Percentiles rank a stretch among this genome's conserved stretches.
phyloP scores from a whole-genome alignment of 768 basidiomycete species.

The Cystofilobasidium capitatum region DNA sequence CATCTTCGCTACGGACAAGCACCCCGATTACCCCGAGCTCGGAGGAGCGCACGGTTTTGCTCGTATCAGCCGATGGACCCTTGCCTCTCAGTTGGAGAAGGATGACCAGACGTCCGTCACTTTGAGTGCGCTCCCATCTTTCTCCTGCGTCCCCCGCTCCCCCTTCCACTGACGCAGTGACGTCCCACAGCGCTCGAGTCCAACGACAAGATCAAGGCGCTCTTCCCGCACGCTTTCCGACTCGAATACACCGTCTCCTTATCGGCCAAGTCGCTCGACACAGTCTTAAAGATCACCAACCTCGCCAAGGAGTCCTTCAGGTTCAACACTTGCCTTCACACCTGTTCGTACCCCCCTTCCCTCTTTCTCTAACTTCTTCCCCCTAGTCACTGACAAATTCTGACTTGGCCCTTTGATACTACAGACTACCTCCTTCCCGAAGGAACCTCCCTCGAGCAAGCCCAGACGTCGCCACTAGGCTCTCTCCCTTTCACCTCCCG shows the following conservation, averaged over 20 bases:
- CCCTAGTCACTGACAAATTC: not conserved
- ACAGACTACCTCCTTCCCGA: conserved; percentile 18
- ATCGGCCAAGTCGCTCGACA: not conserved
- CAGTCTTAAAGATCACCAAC: conserved; percentile 7
- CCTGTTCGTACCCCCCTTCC: not conserved
- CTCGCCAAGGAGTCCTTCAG: not conserved
- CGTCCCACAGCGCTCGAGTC: conserved; percentile 10
- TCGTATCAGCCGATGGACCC: conserved; percentile 1
- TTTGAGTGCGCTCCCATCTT: not conserved
- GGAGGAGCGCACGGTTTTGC: conserved; percentile 13
- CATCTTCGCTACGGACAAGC: conserved; percentile 19
- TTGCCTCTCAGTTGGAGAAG: not conserved
- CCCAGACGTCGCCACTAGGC: not conserved
- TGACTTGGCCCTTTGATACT: no score
- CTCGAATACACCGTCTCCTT: conserved; percentile 7
- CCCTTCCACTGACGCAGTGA: not conserved
- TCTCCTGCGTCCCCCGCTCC: no score
- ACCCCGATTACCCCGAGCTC: conserved; percentile 15
- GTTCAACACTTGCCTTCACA: conserved; percentile 14
- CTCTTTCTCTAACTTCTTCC: not conserved
- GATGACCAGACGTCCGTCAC: not conserved
- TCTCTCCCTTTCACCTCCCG: conserved; percentile 4
- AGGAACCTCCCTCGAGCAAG: not conserved
- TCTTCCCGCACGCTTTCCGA: conserved; percentile 7
- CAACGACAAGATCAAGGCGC: not conserved